Evolutionary conservation across 306 rosid genomes (phyloP), one percentile per base, ranked within the genome.

Genomic region (Quercus agrifolia): DNA sequence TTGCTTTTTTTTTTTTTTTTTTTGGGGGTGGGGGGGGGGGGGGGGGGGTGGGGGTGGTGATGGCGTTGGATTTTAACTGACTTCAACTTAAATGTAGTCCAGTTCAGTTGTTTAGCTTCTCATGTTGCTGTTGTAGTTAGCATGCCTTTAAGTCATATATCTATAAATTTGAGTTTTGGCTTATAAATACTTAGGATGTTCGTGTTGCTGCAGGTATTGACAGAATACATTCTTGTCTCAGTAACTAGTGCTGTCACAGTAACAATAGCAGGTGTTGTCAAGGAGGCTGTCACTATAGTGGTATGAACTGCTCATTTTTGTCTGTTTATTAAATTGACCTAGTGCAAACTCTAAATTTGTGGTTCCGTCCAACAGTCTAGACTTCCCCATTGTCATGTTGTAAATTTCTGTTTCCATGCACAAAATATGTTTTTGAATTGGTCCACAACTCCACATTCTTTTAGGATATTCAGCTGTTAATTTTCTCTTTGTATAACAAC

Each of bases 161-260:
- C 66, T 20, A 18, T 63, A 31, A 21, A 27, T 25, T 59, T 83
- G 6, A 49, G 23, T 74, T 31, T 56, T 38, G 77, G 71, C 75
- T 62, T 80, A 12, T 79, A 23, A 63, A 71, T 74, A 35, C 59
- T 61, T 77, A 66, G 63, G 49, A 76, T 79, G 66, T 79, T 51
- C 74, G 35, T 75, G 62, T 83, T 85, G 80, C 86, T 85, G 78
- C 81, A 95, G 98, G 99, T 95, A 75, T 83, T 95, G 71, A 93
- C 96, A 51, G 97, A 93, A 75, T 95, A 89, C 87, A 74, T 95
- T 88, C 91, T 93, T 83, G 88, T 95, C 88, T 95, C 99, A 0
- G 94, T 90, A 72, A 95, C 99, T 75, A 95, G 99, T 87, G 99
- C 99, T 11, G 98, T 95, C 79, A 92, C 99, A 10, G 92, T 95